Percentiles rank a stretch among this genome's conserved stretches.
Evolutionary conservation across 495 filamentous ascomycete genomes (phyloP).

Genomic region (Penicillium silybi): DNA sequence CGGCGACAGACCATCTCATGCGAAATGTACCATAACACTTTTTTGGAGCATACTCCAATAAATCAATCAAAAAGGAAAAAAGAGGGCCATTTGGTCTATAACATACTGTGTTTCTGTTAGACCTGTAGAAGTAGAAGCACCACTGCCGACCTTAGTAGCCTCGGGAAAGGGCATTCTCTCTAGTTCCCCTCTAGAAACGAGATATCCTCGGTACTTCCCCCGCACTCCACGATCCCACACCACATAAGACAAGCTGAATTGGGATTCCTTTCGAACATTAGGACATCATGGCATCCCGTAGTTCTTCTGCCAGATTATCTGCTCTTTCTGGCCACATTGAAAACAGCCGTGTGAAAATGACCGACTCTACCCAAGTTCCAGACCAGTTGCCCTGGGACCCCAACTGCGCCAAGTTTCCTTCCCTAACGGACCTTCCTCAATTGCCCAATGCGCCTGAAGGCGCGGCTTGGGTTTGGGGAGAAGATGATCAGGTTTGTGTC

Average conservation of each 20-base stretch:
- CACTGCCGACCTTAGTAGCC: too few relatives aligned
- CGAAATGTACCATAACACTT: conserved; percentile 17
- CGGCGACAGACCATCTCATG: background rate
- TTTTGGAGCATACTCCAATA: conserved; percentile 5
- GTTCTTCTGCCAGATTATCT: conserved; percentile 3
- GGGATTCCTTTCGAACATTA: too few relatives aligned
- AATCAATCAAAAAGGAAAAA: conserved; percentile 24
- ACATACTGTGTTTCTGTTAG: background rate
- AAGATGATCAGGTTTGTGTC: conserved; percentile 48
- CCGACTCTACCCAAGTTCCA: conserved; percentile 18
- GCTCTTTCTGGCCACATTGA: conserved; percentile 8
- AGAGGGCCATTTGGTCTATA: conserved; percentile 21
- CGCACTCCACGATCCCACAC: too few relatives aligned
- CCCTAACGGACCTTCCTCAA: conserved; percentile 47
- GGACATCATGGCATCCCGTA: background rate
- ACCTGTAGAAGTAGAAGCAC: too few relatives aligned
- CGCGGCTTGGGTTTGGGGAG: conserved; percentile 64
- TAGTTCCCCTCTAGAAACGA: background rate
- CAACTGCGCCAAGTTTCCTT: conserved; percentile 47
- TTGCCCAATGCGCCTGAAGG: conserved; percentile 40
- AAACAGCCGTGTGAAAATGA: conserved; percentile 1
- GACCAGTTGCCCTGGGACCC: conserved; percentile 52
- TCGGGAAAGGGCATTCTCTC: too few relatives aligned
- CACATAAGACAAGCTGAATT: too few relatives aligned
- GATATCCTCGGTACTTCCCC: background rate